Evolutionary conservation across 306 rosid species (phyloP).

Genomic region (Trichosanthes cucumerina): DNA sequence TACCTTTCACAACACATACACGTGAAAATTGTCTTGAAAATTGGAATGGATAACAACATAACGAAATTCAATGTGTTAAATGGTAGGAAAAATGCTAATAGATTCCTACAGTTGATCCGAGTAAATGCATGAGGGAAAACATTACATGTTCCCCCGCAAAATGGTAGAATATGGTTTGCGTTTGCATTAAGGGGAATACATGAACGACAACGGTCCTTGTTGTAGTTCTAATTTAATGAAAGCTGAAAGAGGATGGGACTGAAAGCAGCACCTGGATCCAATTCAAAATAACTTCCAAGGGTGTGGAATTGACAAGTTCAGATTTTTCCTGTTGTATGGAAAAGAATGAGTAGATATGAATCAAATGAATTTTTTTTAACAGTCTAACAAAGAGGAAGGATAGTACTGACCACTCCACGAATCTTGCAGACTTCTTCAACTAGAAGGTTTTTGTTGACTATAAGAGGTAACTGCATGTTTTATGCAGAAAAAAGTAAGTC

Average conservation of each 20-base stretch:
- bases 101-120: background rate
- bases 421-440: slow-evolving; percentile 63
- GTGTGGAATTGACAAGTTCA: slow-evolving; percentile 28
- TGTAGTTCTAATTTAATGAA: background rate
- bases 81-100: background rate
- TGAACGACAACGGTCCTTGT: background rate
- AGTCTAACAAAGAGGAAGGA: background rate
- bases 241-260: background rate
- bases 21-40: background rate
- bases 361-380: background rate
- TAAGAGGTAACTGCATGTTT: slow-evolving; percentile 73
- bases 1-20: background rate
- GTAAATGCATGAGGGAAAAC: background rate
- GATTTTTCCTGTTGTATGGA: slow-evolving; percentile 35
- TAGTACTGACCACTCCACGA: slow-evolving; percentile 44
- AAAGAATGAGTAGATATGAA: background rate
- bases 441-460: slow-evolving; percentile 60
- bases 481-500: slow-evolving; percentile 7
- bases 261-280: slow-evolving; percentile 68
- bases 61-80: background rate
- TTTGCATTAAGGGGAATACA: background rate
- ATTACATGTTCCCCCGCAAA: background rate
- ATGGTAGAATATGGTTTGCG: background rate
- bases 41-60: background rate
- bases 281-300: slow-evolving; percentile 62